Percentiles rank a stretch among this genome's conserved stretches.
Evolutionary conservation across 2,329 filamentous ascomycete genomes (phyloP).

Genomic region (Penicillium sp.): DNA sequence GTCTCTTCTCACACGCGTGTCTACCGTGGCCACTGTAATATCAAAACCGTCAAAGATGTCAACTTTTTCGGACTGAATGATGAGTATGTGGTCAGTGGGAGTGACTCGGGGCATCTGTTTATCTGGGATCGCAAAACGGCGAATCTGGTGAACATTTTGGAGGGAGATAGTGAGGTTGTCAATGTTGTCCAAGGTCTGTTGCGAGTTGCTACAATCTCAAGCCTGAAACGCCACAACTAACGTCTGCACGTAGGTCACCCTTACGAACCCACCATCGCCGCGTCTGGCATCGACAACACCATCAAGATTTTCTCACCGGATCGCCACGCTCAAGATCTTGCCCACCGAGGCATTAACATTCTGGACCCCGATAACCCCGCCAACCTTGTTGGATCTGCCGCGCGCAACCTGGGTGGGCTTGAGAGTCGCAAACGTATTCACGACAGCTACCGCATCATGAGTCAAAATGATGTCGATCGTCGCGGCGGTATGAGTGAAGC

Average conservation of each 20-base stretch:
- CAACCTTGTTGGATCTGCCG: constrained; percentile 36
- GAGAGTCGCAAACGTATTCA: constrained; percentile 61
- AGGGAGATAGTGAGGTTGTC: constrained; percentile 69
- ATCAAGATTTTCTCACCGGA: constrained; percentile 70
- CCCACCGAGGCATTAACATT: constrained; percentile 61
- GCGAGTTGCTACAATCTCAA: neutral
- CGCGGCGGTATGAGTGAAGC: constrained; percentile 61
- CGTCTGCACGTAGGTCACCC: constrained; percentile 55
- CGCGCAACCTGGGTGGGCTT: constrained; percentile 47
- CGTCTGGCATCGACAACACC: constrained; percentile 67
- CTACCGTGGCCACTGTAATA: constrained; percentile 67
- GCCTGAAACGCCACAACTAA: constrained; percentile 13
- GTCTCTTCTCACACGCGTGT: constrained; percentile 59
- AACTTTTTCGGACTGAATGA: constrained; percentile 69
- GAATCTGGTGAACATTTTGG: constrained; percentile 64
- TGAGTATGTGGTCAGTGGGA: constrained; percentile 69
- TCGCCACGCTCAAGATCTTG: constrained; percentile 57
- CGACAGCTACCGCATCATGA: constrained; percentile 62
- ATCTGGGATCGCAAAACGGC: constrained; percentile 68
- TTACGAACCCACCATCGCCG: constrained; percentile 67
- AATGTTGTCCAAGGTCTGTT: constrained; percentile 65
- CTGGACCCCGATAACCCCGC: constrained; percentile 48
- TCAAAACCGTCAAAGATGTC: constrained; percentile 69
- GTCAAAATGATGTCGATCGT: constrained; percentile 62
- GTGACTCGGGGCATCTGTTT: constrained; percentile 67